Evolutionary conservation across 2,329 filamentous ascomycete genomes (phyloP), one percentile per base, ranked within the genome.

Genomic region (Alternaria novae-zelandiae): DNA sequence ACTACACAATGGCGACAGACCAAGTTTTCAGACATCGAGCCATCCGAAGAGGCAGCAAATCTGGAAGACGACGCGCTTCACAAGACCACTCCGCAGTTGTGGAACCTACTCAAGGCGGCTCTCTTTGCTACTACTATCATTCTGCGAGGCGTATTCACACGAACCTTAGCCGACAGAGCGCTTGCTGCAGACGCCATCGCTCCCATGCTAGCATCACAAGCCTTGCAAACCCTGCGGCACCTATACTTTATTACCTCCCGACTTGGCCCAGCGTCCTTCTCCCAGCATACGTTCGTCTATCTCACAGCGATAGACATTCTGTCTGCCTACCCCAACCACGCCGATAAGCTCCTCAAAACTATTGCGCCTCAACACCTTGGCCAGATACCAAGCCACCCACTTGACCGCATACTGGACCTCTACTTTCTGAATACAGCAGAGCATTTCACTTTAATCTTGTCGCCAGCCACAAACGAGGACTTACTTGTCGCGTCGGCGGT

Each of bases 351-450:
- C 70, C 81, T 97, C 23, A 83, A 84, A 64, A 86, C 87, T 20
- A 90, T 91, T 54, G 85, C 86, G 61, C 88, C 88, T 6, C 79
- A 80, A 45, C 82, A 86, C 61, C 77, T 85, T 17, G 85, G 86
- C 44, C 80, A 83, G 43, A 88, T 91, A 30, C 87, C 90, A 0
- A 80, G 82, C 6, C 87, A 91, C 67, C 88, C 90, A 6, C 82
- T 93, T 2, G 88, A 93, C 69, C 86, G 91, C 61, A 90, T 87
- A 17, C 83, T 95, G n/a, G 91, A 96, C 75, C 86, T 97, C 15
- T 97, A 93, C 82, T 97, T 96, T 80, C 86, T 97, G 66, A 96
- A 96, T 74, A 88, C 90, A 0, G 90, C 92, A 3, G 94, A 97
- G 77, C 92, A 97, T 77, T 89, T 97, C 64, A 90, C 93, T 0